Conservation (phyloP, 2,329 filamentous ascomycete genomes). For the Lasiodiplodia sp. region DNA sequence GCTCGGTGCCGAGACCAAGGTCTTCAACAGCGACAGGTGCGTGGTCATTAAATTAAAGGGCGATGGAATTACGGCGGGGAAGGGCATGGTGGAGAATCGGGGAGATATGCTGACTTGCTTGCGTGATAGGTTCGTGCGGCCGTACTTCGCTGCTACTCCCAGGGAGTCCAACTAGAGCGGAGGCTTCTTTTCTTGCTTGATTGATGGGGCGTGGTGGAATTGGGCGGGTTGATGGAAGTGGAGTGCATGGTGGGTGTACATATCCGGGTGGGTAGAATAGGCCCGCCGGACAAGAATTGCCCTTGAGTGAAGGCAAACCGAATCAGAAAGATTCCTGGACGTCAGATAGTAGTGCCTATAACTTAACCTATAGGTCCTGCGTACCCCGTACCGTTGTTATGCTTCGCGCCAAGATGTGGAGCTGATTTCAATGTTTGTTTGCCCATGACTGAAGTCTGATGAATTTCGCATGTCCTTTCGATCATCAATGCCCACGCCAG, state of each 20-base stretch:
- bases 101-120: not conserved
- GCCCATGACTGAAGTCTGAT: not conserved
- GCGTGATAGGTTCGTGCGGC: slow-evolving; percentile 65
- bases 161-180: slow-evolving; percentile 63
- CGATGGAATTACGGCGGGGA: not conserved
- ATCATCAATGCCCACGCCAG: not conserved
- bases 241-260: not conserved
- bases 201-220: not conserved
- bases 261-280: slow-evolving; percentile 8
- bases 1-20: slow-evolving; percentile 79
- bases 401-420: not conserved
- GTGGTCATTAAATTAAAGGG: slow-evolving; percentile 41
- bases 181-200: not conserved
- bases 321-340: not conserved
- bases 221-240: not conserved
- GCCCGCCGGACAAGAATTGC: slow-evolving; percentile 9
- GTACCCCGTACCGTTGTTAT: not conserved
- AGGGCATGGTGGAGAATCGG: too few relatives aligned
- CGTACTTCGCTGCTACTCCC: slow-evolving; percentile 80
- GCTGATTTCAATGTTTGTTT: not conserved
- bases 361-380: not conserved
- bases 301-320: not conserved
- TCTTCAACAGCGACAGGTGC: slow-evolving; percentile 90
- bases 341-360: not conserved
- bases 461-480: not conserved